Conservation (phyloP, 2,329 filamentous ascomycete genomes). For the Diplodia corticola region DNA sequence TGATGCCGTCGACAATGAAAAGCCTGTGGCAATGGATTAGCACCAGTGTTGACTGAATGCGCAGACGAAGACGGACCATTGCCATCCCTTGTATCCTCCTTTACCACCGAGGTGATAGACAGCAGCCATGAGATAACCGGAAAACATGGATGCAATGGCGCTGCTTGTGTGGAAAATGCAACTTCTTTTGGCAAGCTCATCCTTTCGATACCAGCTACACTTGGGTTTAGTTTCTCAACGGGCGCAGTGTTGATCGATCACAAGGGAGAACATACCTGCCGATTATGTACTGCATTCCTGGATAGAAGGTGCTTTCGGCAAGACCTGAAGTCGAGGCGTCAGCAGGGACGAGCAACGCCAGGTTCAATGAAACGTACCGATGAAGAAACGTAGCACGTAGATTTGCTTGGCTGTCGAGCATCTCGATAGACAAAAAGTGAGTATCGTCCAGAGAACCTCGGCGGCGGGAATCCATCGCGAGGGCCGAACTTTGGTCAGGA, state of each 20-base stretch:
- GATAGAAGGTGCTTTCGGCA: conserved; percentile 54
- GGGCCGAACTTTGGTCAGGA: conserved; percentile 52
- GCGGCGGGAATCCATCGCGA: conserved; percentile 51
- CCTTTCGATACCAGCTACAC: conserved; percentile 50
- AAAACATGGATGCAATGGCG: conserved; percentile 49
- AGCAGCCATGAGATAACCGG: conserved; percentile 57
- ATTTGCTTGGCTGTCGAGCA: conserved; percentile 47
- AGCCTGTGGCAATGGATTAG: conserved; percentile 28
- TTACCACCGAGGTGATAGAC: conserved; percentile 52
- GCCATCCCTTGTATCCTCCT: conserved; percentile 55
- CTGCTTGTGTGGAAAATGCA: conserved; percentile 55
- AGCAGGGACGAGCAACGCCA: neutral
- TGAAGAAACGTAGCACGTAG: conserved; percentile 52
- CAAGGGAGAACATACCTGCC: conserved; percentile 30
- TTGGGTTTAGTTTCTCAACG: neutral
- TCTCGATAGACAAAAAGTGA: conserved; percentile 49
- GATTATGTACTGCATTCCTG: conserved; percentile 55
- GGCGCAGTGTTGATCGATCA: neutral
- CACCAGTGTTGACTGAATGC: neutral
- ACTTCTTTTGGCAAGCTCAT: conserved; percentile 54
- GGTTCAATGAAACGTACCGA: conserved; percentile 36
- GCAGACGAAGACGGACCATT: conserved; percentile 38
- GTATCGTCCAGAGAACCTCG: conserved; percentile 51
- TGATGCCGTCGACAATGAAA: conserved; percentile 57
- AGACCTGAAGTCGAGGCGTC: conserved; percentile 36